Percentiles rank a stretch among this genome's conserved stretches.
Conservation (phyloP, 352 stramenopile genomes). For the Phytophthora pseudosyringae region DNA sequence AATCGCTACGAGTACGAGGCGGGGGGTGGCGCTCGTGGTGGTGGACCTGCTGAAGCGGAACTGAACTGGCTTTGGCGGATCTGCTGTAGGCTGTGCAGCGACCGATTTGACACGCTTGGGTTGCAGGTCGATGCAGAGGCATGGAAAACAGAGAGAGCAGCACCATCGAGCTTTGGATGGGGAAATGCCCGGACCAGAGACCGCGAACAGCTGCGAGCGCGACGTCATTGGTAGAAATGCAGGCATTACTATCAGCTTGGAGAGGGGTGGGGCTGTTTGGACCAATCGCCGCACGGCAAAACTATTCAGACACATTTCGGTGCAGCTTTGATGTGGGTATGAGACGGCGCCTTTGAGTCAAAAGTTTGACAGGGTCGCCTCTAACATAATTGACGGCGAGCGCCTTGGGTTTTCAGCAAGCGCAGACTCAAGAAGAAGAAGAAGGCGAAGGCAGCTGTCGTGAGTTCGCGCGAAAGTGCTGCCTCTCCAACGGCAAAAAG, state of each 20-base stretch:
- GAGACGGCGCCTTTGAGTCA: conserved; percentile 9
- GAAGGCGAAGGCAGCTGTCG: neutral
- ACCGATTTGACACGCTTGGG: conserved; percentile 11
- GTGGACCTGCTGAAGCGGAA: conserved; percentile 30
- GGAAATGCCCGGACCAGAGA: conserved; percentile 11
- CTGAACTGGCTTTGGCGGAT: conserved; percentile 31
- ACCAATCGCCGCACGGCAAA: conserved; percentile 14
- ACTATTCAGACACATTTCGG: conserved; percentile 29
- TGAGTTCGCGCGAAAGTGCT: neutral
- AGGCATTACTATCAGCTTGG: neutral
- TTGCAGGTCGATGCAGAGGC: conserved; percentile 11
- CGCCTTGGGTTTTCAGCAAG: no score
- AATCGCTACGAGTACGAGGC: conserved; percentile 11
- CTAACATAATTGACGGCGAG: neutral
- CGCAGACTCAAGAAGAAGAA: neutral
- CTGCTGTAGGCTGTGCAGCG: neutral
- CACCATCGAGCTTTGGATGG: conserved; percentile 26
- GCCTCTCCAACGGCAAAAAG: no score
- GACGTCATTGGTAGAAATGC: conserved; percentile 6
- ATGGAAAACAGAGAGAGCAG: conserved; percentile 5
- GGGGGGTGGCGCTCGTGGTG: conserved; percentile 14
- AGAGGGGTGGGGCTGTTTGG: neutral
- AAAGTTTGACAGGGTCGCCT: conserved; percentile 10
- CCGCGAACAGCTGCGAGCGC: neutral
- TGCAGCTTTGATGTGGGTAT: conserved; percentile 15